Evolutionary conservation across 2,329 filamentous ascomycete species (phyloP).

Genomic region (Akanthomyces lecanii): DNA sequence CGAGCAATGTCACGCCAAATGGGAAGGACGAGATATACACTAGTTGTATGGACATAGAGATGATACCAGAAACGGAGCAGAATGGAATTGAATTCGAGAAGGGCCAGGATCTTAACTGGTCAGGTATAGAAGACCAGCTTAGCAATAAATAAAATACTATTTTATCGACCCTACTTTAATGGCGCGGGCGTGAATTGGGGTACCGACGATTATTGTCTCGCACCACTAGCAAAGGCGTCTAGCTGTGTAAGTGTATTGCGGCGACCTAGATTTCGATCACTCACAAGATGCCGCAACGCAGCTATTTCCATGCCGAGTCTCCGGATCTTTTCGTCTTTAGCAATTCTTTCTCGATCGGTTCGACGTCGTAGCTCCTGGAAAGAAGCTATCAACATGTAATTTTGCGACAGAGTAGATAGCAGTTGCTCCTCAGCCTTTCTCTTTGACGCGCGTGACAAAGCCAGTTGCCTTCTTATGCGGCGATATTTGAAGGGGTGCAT

Average conservation of each 20-base stretch:
- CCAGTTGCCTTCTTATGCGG: too few species aligned
- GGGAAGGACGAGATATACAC: slow-evolving; percentile 4
- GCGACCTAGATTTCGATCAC: background rate
- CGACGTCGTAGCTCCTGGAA: background rate
- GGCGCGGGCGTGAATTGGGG: background rate
- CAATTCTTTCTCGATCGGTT: background rate
- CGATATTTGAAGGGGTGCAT: too few species aligned
- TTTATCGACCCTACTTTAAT: background rate
- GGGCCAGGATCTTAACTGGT: background rate
- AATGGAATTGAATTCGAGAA: background rate
- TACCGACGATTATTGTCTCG: background rate
- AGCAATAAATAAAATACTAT: background rate
- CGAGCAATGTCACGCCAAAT: background rate
- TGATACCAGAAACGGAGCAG: background rate
- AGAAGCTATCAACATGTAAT: background rate
- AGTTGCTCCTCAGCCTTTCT: background rate
- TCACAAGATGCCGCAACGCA: background rate
- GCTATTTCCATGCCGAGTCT: background rate
- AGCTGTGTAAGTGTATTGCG: background rate
- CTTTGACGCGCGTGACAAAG: too few species aligned
- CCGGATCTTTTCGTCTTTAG: background rate
- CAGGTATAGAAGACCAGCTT: slow-evolving; percentile 1
- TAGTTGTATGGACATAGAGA: slow-evolving; percentile 6
- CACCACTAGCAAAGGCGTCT: background rate
- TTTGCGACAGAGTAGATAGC: background rate